Evolutionary conservation across 805 yeast genomes (phyloP), one percentile per base, ranked within the genome.

Genomic region (Saccharomyces mikatae): DNA sequence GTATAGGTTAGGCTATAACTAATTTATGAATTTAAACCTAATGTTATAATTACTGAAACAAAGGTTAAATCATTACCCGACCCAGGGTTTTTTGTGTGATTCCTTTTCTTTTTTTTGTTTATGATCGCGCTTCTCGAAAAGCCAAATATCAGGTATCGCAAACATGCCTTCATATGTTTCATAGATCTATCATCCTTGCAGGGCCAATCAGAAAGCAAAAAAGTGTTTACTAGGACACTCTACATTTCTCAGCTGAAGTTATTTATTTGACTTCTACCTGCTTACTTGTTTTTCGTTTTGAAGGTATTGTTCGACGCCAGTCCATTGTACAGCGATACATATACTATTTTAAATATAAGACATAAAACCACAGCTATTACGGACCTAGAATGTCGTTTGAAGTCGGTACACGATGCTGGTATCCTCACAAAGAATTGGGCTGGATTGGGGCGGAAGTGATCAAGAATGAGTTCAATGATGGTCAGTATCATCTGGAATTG

Each of bases 391-490:
- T 54, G 58, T 66, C 76, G 31, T 78, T 71, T 62, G 83, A 80
- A 61, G 75, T 76, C 36, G 85, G 84, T 61, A 80, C 84, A 66
- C 85, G 88, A 62, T 85, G 90, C 69, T 86, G 91, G 91, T 79
- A 81, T 63, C 89, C 88, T 9, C 86, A 83, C 66, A 83, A 80
- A 51, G 75, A 75, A 48, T 74, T 77, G 56, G 91, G 91, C 14
- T 86, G 90, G 89, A 71, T 84, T 9, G 90, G 89, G 28, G 85
- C 81, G 47, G 83, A 81, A 53, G 83, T 86, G 50, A 74, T 76
- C 14, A 76, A 75, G 53, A 74, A 75, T 53, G 71, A 74, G 14
- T 49, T 58, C 8, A 67, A 72, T 4, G 71, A 70, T 30, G 76
- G 74, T 51, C 81, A 78, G 56, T 77, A 78, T 60, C 71, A 71